Percentiles rank a stretch among this genome's conserved stretches.
These are phyloP conservation scores for Colletotrichum sp. DNA, from an alignment of 2,329 filamentous ascomycete genomes.

Conservation along the genomic window DNA sequence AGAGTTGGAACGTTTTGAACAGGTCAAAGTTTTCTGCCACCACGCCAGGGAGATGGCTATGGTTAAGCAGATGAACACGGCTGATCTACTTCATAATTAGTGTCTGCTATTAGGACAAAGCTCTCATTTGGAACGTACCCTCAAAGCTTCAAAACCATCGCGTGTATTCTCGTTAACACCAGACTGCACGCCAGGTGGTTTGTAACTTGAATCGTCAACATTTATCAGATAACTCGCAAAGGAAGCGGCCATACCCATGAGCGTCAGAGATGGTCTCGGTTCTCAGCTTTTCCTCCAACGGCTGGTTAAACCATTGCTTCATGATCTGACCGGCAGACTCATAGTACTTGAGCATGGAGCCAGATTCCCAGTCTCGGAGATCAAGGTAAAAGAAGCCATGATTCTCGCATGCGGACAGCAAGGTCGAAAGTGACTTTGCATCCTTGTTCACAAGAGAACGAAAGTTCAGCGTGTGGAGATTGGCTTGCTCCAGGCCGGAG, in stretches of 20 bases:
- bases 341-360: neutral
- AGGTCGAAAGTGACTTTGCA: neutral
- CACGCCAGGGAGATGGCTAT: neutral
- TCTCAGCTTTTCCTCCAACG: neutral
- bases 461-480: neutral
- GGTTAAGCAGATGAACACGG: neutral
- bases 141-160: neutral
- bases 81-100: neutral
- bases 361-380: neutral
- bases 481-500: neutral
- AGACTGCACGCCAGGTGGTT: neutral
- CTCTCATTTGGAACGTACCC: neutral
- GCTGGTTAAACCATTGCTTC: neutral
- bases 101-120: rapidly evolving
- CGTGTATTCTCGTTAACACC: neutral
- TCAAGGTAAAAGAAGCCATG: neutral
- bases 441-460: neutral
- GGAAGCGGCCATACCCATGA: neutral
- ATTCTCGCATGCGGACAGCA: neutral
- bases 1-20: neutral
- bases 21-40: neutral
- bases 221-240: rapidly evolving
- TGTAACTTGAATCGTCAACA: neutral
- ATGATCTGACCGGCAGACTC: neutral
- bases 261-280: neutral